Base-by-base conservation (phyloP, 805 yeast species). In the Monosporozyma aerobia region DNA sequence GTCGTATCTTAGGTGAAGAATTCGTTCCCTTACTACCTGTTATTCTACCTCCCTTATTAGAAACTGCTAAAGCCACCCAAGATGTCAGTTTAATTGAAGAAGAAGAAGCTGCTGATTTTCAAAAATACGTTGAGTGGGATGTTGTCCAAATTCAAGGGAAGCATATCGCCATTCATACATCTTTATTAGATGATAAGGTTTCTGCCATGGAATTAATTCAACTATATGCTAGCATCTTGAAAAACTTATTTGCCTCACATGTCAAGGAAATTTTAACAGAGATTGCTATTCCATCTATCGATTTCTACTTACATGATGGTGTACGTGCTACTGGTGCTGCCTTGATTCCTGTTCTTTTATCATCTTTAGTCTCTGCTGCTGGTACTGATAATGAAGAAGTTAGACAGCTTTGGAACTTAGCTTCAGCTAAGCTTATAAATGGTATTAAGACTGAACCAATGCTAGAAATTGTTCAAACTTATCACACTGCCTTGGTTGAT, bases 81-180 rank as follows among this genome's bases (percentile, higher is more conserved):
- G 97, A 90, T 66, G 82, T 92, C 53, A 84, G 92, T 43, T 73
- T 94, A 47, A 79, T 94, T 51, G 98, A 92, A 60, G 85, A 81
- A 54, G 96, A 90, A 58, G 90, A 85, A 54, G 95, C 95, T 53
- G 94, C 87, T 48, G 87, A 87, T 58, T 81, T 81, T 57, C 85
- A 82, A 60, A 83, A 82, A 63, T 87, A 88, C 61, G 95, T 90
- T 51, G 97, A 90, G 56, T 94, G 97, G 94, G 98, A 94, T 63
- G 94, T 94, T 47, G 83, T 94, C 51, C 89, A 89, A 59, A 74
- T 90, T 46, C 82, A 88, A 32, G 99, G 98, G 51, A 90, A 89
- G 68, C 90, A 88, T 63, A 81, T 94, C 62, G 98, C 97, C 23
- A 89, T 94, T 50, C 96, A 92, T 65, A 90, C 97, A 3, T 89